phyloP scores from a whole-genome alignment of 2,329 filamentous ascomycete species.

The Hypoxylon sp. region DNA sequence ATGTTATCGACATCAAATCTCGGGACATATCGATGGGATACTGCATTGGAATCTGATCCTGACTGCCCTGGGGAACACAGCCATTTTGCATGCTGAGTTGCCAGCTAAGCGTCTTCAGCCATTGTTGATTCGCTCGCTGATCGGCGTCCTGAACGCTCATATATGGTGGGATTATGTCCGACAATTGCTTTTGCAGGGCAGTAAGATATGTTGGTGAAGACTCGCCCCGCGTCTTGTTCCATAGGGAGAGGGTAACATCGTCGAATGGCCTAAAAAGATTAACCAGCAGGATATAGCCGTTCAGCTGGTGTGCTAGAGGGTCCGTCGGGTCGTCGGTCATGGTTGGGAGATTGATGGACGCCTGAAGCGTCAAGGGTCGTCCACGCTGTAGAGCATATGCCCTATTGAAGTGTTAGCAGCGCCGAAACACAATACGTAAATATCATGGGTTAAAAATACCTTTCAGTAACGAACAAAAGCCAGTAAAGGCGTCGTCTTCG shows the following conservation, averaged over 20 bases:
- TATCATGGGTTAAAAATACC: constrained; percentile 59
- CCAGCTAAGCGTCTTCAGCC: constrained; percentile 75
- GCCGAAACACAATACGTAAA: not conserved
- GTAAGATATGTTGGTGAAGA: constrained; percentile 70
- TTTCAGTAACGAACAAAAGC: constrained; percentile 79
- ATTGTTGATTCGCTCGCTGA: constrained; percentile 71
- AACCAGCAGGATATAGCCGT: constrained; percentile 70
- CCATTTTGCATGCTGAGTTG: constrained; percentile 70
- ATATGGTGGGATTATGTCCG: constrained; percentile 65
- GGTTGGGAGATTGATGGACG: constrained; percentile 75
- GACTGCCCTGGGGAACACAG: constrained; percentile 61
- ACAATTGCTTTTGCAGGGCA: constrained; percentile 72
- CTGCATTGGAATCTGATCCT: constrained; percentile 71
- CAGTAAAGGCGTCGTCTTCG: constrained; percentile 78
- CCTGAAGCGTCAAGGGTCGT: constrained; percentile 77
- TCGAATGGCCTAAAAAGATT: constrained; percentile 76
- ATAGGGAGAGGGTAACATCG: constrained; percentile 71
- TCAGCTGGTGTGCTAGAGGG: constrained; percentile 65
- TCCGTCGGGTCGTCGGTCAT: constrained; percentile 71
- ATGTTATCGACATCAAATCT: constrained; percentile 75
- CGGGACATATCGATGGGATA: constrained; percentile 73
- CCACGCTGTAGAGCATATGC: constrained; percentile 79
- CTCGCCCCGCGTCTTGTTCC: constrained; percentile 74
- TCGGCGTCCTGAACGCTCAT: constrained; percentile 68
- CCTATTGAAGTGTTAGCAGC: constrained; percentile 53